Conservation (phyloP, 768 basidiomycete species). For the Strobilomyces echinocephalus region DNA sequence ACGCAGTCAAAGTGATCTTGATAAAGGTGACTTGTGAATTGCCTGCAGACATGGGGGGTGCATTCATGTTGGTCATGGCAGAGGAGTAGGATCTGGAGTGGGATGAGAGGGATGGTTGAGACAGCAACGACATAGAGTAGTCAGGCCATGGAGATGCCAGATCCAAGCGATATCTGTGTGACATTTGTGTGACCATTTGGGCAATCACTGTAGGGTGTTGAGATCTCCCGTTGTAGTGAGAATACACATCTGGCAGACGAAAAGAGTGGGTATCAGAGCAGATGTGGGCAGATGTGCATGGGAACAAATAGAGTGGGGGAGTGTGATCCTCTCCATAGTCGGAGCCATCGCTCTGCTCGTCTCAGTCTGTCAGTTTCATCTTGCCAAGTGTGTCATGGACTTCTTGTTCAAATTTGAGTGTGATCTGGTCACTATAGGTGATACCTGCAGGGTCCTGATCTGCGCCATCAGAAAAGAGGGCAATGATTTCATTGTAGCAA, state of each 20-base stretch:
- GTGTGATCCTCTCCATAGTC: constrained; percentile 55
- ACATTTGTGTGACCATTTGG: constrained; percentile 15
- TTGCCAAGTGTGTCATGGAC: constrained; percentile 48
- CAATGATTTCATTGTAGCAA: constrained; percentile 53
- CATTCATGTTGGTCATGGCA: constrained; percentile 48
- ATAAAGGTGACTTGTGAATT: constrained; percentile 85
- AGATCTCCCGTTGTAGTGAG: constrained; percentile 26
- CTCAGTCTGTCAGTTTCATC: constrained; percentile 44
- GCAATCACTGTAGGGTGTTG: constrained; percentile 34
- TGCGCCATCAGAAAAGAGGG: constrained; percentile 37
- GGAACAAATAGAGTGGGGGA: constrained; percentile 36
- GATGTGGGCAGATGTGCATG: constrained; percentile 33
- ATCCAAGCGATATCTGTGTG: constrained; percentile 29
- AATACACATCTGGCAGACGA: constrained; percentile 20
- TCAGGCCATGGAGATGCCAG: constrained; percentile 28
- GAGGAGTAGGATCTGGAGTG: constrained; percentile 59
- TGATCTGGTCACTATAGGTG: constrained; percentile 21
- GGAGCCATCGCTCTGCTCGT: constrained; percentile 56
- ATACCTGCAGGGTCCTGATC: constrained; percentile 37
- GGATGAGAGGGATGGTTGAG: constrained; percentile 47
- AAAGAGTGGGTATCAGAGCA: constrained; percentile 49
- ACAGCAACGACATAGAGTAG: constrained; percentile 37
- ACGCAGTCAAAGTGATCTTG: constrained; percentile 94
- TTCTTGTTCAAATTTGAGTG: constrained; percentile 37
- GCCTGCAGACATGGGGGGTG: constrained; percentile 68